Conservation (phyloP, 139 green algal genomes). For the Gonium pectorale region DNA sequence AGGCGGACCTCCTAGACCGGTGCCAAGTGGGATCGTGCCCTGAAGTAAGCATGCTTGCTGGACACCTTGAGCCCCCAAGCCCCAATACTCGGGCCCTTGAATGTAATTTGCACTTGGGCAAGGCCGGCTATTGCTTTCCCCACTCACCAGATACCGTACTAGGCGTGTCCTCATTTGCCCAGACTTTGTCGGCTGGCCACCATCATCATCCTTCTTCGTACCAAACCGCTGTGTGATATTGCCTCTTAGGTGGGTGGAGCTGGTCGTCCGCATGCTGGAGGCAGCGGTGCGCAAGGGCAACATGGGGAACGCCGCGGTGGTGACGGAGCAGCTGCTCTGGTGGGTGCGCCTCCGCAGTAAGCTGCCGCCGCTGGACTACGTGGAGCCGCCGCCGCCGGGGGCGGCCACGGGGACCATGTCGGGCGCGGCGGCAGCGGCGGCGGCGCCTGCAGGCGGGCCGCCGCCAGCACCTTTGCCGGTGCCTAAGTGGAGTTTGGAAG, state of each 20-base stretch:
- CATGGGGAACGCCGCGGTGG: constrained; percentile 18
- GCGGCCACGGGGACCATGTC: background rate
- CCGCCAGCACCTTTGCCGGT: background rate
- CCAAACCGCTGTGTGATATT: too few relatives aligned
- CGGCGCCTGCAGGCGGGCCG: background rate
- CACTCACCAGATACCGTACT: too few relatives aligned
- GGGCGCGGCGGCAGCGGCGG: background rate
- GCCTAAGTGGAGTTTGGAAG: constrained; percentile 17
- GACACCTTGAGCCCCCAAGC: too few relatives aligned
- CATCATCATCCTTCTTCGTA: too few relatives aligned
- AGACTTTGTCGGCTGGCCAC: too few relatives aligned
- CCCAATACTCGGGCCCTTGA: too few relatives aligned
- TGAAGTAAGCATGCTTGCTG: too few relatives aligned
- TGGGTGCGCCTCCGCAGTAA: constrained; percentile 23
- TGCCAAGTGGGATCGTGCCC: too few relatives aligned
- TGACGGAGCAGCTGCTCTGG: constrained; percentile 51
- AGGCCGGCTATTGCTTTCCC: too few relatives aligned
- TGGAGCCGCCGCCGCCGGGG: background rate
- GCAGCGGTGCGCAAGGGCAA: constrained; percentile 49
- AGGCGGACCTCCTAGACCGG: too few relatives aligned
- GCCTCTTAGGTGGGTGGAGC: constrained; percentile 58
- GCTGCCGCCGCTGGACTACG: constrained; percentile 24
- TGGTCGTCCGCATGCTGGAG: constrained; percentile 59
- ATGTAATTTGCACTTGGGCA: too few relatives aligned
- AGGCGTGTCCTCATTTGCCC: too few relatives aligned